These are phyloP conservation scores for Hemisphaericaspora nanyangensis DNA, from an alignment of 805 yeast genomes.

Conservation along the genomic window DNA sequence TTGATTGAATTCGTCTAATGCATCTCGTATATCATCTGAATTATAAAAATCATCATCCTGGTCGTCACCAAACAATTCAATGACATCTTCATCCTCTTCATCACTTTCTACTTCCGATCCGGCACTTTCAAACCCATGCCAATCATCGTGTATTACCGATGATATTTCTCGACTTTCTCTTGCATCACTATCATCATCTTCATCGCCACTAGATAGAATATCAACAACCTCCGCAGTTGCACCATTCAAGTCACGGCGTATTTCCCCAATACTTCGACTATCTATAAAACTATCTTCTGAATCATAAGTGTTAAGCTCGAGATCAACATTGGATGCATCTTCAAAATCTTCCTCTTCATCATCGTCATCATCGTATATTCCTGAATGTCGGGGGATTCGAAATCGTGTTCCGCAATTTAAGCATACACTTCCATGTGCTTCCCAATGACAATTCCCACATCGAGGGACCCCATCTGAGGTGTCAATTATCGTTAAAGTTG, in stretches of 20 bases:
- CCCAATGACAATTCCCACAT: constrained; percentile 80
- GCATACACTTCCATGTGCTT: constrained; percentile 63
- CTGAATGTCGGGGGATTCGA: constrained; percentile 28
- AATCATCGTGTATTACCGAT: constrained; percentile 7
- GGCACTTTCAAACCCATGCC: constrained; percentile 17
- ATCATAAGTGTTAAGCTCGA: constrained; percentile 20
- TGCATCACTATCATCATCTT: constrained; percentile 4
- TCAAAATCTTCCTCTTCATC: constrained; percentile 21
- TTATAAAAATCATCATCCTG: constrained; percentile 5
- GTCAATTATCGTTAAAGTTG: constrained; percentile 53
- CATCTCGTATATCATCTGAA: constrained; percentile 20
- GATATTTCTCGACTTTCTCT: not conserved
- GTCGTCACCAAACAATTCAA: constrained; percentile 1
- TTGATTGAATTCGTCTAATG: constrained; percentile 22
- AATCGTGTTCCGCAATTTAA: constrained; percentile 63
- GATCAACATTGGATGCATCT: constrained; percentile 9
- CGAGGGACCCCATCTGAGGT: constrained; percentile 69
- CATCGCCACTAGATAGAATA: constrained; percentile 10
- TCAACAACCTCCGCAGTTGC: constrained; percentile 9
- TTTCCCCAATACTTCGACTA: constrained; percentile 18
- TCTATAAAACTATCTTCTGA: constrained; percentile 33
- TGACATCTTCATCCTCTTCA: not conserved
- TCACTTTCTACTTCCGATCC: not conserved
- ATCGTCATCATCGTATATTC: constrained; percentile 33
- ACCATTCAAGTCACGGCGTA: constrained; percentile 15